Conservation (phyloP, 2,329 filamentous ascomycete genomes). For the Ceratocystis huliohia region DNA sequence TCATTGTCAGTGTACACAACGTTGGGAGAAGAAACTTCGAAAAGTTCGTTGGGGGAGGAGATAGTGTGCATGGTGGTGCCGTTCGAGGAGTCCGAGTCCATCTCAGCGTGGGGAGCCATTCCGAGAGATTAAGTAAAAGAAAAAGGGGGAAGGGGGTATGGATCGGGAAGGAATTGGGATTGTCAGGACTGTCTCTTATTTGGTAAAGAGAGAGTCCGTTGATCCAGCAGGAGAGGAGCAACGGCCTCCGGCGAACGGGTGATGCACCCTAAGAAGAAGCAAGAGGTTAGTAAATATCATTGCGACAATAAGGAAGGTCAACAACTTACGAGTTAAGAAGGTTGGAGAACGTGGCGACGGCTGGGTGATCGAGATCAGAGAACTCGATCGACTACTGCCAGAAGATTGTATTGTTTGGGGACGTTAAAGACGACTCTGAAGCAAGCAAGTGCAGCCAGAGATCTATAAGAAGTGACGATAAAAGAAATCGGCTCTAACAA, state of each 20-base stretch:
- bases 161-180: constrained; percentile 20
- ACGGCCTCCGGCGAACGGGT: constrained; percentile 93
- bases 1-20: constrained; percentile 78
- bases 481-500: neutral
- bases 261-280: constrained; percentile 54
- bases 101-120: constrained; percentile 89
- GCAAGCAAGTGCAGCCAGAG: constrained; percentile 14
- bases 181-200: constrained; percentile 34
- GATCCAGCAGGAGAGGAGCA: constrained; percentile 77
- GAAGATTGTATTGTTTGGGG: neutral
- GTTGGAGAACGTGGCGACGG: constrained; percentile 77
- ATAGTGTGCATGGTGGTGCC: constrained; percentile 26
- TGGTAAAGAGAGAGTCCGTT: constrained; percentile 52
- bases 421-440: constrained; percentile 14
- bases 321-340: constrained; percentile 82
- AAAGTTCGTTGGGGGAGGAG: constrained; percentile 43
- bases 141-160: neutral
- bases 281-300: neutral
- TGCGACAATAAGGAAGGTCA: neutral
- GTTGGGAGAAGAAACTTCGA: constrained; percentile 83
- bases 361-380: constrained; percentile 19
- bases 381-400: constrained; percentile 19
- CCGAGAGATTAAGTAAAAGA: constrained; percentile 19
- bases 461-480: neutral
- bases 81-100: constrained; percentile 43